Base-by-base conservation (phyloP, 1,284 basidiomycete species). In the Singerocomus rubriflavus region DNA sequence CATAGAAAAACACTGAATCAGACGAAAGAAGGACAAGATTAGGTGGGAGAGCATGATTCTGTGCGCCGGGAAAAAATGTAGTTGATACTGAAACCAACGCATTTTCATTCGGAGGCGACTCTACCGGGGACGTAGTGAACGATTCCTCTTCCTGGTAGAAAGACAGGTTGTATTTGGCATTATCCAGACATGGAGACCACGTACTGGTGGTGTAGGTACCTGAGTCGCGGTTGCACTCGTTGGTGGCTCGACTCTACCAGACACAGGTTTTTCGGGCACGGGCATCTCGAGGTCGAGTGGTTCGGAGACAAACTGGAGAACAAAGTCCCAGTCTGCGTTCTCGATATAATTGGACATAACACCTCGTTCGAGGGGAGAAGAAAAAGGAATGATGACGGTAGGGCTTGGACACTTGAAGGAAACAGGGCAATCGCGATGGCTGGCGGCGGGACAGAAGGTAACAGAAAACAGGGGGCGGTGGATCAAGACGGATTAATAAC, bases 1-100 rank as follows among this genome's bases (percentile, higher is more conserved):
- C 78, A 57, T 84, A 84, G 72, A 87, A 91, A 68, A 88, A 89
- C 35, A 91, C 87, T 7, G 77, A 77, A 61, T 91, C 88, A 16
- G 81, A 76, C 4, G 87, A 82, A 52, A 88, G 70, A 45, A 90
- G 68, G 56, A 85, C 75, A 46, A 82, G 60, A 63, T 90, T 84
- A 3, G 85, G 79, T 1, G 75, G 72, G 13, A 74, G 63, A 0
- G 77, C 57, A 33, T 79, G 73, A 52, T 78, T 77, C 44, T 81
- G 78, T 8, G 85, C 81, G 30, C 77, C 80, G 4, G 87, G 85
- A 62, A 78, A 84, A 69, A 91, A 91, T 0, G 85, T 85, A 17
- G 88, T 90, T 13, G 88, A 89, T 36, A 91, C 81, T 1, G 86
- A 88, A 53, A 90, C 82, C 48, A 85, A 68, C 6, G 72, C 63